Conservation (phyloP, 2,329 filamentous ascomycete species). For the Calonectria fujianensis region DNA sequence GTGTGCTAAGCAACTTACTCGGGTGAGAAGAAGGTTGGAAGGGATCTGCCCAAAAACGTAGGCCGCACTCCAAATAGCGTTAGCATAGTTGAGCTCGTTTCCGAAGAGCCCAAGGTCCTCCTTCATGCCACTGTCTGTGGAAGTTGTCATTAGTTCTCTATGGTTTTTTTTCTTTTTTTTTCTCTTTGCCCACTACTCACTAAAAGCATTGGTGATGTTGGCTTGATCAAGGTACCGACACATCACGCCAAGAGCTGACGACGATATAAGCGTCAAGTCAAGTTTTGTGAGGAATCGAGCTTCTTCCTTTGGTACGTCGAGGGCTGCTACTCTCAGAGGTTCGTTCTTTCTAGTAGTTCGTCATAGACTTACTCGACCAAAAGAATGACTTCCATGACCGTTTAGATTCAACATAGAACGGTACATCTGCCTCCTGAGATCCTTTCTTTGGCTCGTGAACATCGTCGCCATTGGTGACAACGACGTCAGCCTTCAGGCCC, state of each 20-base stretch:
- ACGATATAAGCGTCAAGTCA: conserved; percentile 19
- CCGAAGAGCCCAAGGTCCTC: conserved; percentile 19
- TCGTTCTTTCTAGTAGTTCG: background rate
- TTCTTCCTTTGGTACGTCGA: conserved; percentile 27
- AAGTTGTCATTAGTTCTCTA: background rate
- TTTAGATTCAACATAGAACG: conserved; percentile 1
- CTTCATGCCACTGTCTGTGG: conserved; percentile 21
- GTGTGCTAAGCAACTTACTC: background rate
- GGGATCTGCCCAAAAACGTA: conserved; percentile 22
- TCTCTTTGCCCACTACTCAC: background rate
- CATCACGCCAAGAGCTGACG: conserved; percentile 20
- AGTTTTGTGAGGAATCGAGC: conserved; percentile 21
- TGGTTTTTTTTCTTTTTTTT: background rate
- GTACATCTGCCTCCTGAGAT: background rate
- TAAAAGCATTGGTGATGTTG: conserved; percentile 23
- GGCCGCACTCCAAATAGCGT: conserved; percentile 13
- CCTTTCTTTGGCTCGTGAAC: no score
- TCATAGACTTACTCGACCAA: conserved; percentile 6
- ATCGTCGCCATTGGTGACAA: background rate
- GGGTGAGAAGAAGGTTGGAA: conserved; percentile 16
- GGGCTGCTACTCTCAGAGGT: conserved; percentile 5
- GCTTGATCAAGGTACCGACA: conserved; percentile 25
- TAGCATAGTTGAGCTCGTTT: conserved; percentile 28
- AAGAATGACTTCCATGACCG: conserved; percentile 15
- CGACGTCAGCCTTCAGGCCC: background rate